A percentile compares a stretch with the other conserved stretches of the same genome.
phyloP scores from a whole-genome alignment of 2,329 filamentous ascomycete genomes.

The Sporothrix brasiliensis region DNA sequence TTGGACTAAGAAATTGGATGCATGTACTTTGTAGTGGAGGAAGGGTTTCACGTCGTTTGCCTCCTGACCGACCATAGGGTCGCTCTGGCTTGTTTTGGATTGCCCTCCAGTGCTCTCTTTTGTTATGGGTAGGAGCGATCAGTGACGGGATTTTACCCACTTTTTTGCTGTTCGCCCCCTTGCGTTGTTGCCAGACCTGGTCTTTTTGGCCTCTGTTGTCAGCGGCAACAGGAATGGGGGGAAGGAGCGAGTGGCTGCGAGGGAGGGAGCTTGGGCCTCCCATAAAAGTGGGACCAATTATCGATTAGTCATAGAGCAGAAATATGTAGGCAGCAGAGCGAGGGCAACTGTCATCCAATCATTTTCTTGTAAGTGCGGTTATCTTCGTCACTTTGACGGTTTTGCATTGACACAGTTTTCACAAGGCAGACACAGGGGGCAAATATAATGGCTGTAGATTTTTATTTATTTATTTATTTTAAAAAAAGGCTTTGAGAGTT shows the following conservation, averaged over 20 bases:
- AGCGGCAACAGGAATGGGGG: constrained; percentile 29
- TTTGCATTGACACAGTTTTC: constrained; percentile 3
- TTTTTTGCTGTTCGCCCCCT: constrained; percentile 24
- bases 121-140: constrained; percentile 22
- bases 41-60: constrained; percentile 1
- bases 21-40: neutral
- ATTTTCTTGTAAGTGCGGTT: neutral
- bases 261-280: constrained; percentile 22
- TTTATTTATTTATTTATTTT: too few species aligned
- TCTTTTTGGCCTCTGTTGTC: constrained; percentile 26
- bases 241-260: constrained; percentile 9
- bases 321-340: constrained; percentile 1
- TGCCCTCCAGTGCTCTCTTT: neutral
- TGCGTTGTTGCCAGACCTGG: constrained; percentile 10
- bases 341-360: constrained; percentile 23
- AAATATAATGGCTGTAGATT: neutral
- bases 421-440: constrained; percentile 25
- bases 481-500: neutral
- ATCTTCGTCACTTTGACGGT: neutral
- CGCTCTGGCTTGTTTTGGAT: constrained; percentile 18
- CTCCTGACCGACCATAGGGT: neutral
- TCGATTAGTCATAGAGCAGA: constrained; percentile 11
- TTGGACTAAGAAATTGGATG: constrained; percentile 8
- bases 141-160: constrained; percentile 20
- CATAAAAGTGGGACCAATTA: neutral